Base-by-base conservation (phyloP, 805 yeast species). In the Cyberlindnera xylosilytica region DNA sequence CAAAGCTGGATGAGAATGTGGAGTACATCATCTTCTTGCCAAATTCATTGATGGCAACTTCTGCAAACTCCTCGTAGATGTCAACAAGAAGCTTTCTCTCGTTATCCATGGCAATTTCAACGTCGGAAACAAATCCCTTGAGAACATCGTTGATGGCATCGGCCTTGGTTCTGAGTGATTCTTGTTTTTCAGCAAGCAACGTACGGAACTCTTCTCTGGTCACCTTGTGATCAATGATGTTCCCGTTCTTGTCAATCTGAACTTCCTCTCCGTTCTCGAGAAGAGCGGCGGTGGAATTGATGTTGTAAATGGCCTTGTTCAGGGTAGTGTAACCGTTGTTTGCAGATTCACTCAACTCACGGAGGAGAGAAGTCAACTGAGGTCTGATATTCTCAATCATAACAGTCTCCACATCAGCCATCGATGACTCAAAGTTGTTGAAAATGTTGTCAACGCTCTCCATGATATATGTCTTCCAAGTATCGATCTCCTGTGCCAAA, bases 61-160 rank as follows among this genome's bases (percentile, higher is more conserved):
- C 89, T 6, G 83, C 80, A 69, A 84, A 85, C 47, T 84, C 84
- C 59, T 84, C 90, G 57, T 81, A 73, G 0, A 81, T 72, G 49
- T 85, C 90, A 40, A 83, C 70, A 28, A 81, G 72, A 17, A 65
- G 58, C 17, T 64, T 57, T 54, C 76, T 70, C 26, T 68, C 61
- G 2, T 56, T 54, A 22, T 69, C 64, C 10, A 68, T 63, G 6
- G 60, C 62, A 4, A 61, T 52, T 32, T 72, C 65, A 19, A 46
- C 36, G 15, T 42, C 47, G 11, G 51, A 40, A 12, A 50, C 49
- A 29, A 69, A 62, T 4, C 52, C 53, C 18, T 59, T 50, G 32
- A 68, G 60, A 11, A 61, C 50, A 6, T 46, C 49, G 16, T 65
- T 62, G 30, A 74, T 59, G 1, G 45, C 44, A 16, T 63, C 64